These are phyloP conservation scores for Fusarium sp. DNA, from an alignment of 2,329 filamentous ascomycete genomes.

Conservation along the genomic window DNA sequence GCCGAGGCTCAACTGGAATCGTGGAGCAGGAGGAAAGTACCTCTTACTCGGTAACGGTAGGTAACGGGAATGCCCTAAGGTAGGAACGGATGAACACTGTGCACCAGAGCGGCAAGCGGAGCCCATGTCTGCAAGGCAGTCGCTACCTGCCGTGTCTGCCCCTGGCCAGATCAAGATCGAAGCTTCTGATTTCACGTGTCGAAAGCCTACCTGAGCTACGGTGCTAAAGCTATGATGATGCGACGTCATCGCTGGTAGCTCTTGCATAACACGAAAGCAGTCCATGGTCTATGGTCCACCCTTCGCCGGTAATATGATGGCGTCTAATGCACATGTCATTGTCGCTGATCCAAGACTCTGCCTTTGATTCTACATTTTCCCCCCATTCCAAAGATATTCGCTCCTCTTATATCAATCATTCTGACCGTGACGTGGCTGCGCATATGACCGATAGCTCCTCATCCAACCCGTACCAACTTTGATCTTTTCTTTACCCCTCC, in stretches of 20 bases:
- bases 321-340: slow-evolving; percentile 37
- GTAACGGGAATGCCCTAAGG: slow-evolving; percentile 2
- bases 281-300: slow-evolving; percentile 39
- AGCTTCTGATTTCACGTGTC: slow-evolving; percentile 50
- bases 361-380: slow-evolving; percentile 15
- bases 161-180: slow-evolving; percentile 33
- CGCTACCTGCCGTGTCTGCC: background rate
- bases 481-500: slow-evolving; percentile 16
- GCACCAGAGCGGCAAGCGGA: slow-evolving; percentile 23
- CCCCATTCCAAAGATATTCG: slow-evolving; percentile 1
- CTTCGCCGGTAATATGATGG: slow-evolving; percentile 33
- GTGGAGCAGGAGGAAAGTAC: background rate
- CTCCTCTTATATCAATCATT: slow-evolving; percentile 5
- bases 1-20: slow-evolving; percentile 29
- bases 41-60: background rate
- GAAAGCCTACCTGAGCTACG: background rate
- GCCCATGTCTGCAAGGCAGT: background rate
- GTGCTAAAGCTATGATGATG: background rate
- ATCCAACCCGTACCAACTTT: slow-evolving; percentile 25
- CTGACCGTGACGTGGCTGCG: slow-evolving; percentile 35
- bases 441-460: slow-evolving; percentile 10
- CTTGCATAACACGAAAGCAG: slow-evolving; percentile 38
- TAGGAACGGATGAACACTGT: background rate
- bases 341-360: slow-evolving; percentile 26
- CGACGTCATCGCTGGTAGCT: slow-evolving; percentile 37